Evolutionary conservation across 2,329 filamentous ascomycete genomes (phyloP).

Genomic region (Thelonectria blattea): DNA sequence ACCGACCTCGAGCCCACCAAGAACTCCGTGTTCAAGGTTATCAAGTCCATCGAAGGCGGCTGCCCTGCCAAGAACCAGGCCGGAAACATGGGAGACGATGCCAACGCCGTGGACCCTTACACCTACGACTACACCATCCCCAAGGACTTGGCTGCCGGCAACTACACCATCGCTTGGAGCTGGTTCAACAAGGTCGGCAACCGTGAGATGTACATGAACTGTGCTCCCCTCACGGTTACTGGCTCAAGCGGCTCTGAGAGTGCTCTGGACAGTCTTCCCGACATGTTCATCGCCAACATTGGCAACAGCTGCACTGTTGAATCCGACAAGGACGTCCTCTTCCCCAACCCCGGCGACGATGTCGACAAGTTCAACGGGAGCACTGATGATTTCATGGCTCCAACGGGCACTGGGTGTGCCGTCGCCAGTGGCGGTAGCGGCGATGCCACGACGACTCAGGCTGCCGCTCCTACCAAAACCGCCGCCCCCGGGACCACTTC

Average conservation of each 20-base stretch:
- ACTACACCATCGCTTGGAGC: conserved; percentile 86
- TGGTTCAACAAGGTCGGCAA: conserved; percentile 96
- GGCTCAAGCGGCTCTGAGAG: conserved; percentile 55
- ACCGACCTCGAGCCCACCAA: conserved; percentile 74
- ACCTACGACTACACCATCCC: conserved; percentile 77
- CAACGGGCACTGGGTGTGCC: conserved; percentile 36
- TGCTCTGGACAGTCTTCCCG: conserved; percentile 68
- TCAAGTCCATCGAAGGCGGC: conserved; percentile 85
- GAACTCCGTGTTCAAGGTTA: conserved; percentile 80
- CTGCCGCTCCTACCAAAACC: conserved; percentile 24
- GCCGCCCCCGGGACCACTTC: conserved; percentile 24
- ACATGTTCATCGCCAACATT: conserved; percentile 74
- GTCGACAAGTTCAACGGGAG: conserved; percentile 55
- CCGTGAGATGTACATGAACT: conserved; percentile 98
- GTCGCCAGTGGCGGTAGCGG: conserved; percentile 32
- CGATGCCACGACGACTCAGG: conserved; percentile 43
- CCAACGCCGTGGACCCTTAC: conserved; percentile 54
- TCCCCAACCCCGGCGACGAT: conserved; percentile 65
- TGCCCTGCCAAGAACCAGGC: conserved; percentile 69
- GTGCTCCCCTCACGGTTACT: conserved; percentile 74
- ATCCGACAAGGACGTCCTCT: conserved; percentile 59
- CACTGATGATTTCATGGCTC: conserved; percentile 42
- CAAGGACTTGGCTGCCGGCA: conserved; percentile 71
- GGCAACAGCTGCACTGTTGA: conserved; percentile 59
- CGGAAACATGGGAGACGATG: conserved; percentile 63